Evolutionary conservation across 306 rosid genomes (phyloP), one percentile per base, ranked within the genome.

Genomic region (Cucurbita maxima): DNA sequence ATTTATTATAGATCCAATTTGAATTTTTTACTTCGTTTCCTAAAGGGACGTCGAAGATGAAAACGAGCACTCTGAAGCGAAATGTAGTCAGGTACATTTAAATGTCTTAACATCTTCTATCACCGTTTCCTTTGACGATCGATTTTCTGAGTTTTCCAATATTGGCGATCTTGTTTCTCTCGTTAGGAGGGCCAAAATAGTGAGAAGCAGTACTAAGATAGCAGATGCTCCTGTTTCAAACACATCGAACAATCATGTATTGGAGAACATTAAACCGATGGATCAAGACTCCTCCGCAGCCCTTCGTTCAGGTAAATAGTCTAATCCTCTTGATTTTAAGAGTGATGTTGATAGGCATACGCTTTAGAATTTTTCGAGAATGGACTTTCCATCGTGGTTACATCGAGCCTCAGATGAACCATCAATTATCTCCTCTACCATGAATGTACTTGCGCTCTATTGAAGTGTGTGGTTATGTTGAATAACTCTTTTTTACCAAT

Each of bases 181-280:
- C 50, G 37, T 57, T 87, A 94, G 98, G 84, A 86, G 88, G 86
- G 98, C 96, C 18, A 90, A 89, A 86, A 86, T 89, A 79, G 77
- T 91, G 60, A 57, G 86, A 61, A 81, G 73, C 77, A 79, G 82
- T 84, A 82, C 77, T 78, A 86, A 62, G 22, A 69, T 78, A 61
- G 50, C 84, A 19, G 77, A 58, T 58, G 76, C 80, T 75, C 51
- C 81, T 38, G 73, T 76, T 80, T 76, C 83, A 64, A 85, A 86
- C 82, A 53, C 70, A 16, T 81, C 53, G 77, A 81, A 53, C 81
- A 71, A 71, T 57, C 83, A 81, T 77, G 79, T 68, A 66, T 71
- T 81, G 44, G 94, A 83, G 50, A 93, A 90, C 77, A 80, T 58
- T 75, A 83, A 11, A 72, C 73, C 43, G 47, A 58, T 44, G 75